Base-by-base conservation (phyloP, 768 basidiomycete genomes). In the Rhizopogon rudus region DNA sequence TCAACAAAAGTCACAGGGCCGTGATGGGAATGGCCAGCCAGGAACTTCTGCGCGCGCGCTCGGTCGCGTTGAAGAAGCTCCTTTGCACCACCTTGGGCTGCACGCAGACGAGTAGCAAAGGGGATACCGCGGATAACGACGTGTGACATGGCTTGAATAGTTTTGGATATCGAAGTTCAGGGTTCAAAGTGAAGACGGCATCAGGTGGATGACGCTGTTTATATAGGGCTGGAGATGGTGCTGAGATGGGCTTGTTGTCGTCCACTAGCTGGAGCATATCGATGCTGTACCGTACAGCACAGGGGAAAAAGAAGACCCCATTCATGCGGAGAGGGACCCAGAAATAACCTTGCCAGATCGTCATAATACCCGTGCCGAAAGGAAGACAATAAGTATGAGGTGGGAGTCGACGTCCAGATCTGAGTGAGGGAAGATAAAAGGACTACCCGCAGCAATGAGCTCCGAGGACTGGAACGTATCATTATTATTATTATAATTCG, bases 11-110 rank as follows among this genome's bases (percentile, higher is more conserved):
- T 69, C 13, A 53, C 51, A 10, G 82, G 83, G 12, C 83, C 82
- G 56, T 84, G 80, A 0, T 81, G 77, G 52, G 79, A 78, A 41
- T 79, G 37, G 17, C 81, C 82, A 22, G 74, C 69, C n/a, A 82
- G 63, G 60, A 85, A 59, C 71, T 81, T 84, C 67, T 75, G 67
- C 10, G 82, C 82, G 14, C 84, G 78, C 44, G 74, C 73, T 57
- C 73, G 70, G 66, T 85, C 82, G 63, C 77, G 77, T 29, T 78
- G 73, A 44, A 84, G 67, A 59, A 84, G 71, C 35, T 80, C 73
- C 61, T 67, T 74, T 16, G 75, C 79, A 43, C 76, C 75, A n/a
- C 69, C 57, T 44, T 46, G 53, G 58, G 61, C 53, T 29, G 59
- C 57, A 64, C 66, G 60, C 62, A 84, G 52, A 59, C 74, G 74